Evolutionary conservation across 192 early-diverging fungal species (phyloP).

Genomic region (Umbelopsis ramanniana): DNA sequence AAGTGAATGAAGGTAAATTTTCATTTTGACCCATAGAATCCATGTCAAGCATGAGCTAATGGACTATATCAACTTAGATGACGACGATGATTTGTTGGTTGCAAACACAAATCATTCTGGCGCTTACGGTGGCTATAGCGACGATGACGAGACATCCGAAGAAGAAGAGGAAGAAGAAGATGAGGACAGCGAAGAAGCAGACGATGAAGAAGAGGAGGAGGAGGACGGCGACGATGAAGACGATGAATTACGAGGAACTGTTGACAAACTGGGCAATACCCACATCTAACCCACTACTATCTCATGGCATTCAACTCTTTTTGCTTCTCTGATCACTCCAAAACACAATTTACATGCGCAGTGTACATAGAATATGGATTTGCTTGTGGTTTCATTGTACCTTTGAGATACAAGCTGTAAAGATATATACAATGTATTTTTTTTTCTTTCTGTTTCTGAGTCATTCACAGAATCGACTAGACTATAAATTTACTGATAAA

Average conservation of each 20-base stretch:
- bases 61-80: background rate
- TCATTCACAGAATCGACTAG: background rate
- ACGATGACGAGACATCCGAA: background rate
- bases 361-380: too few relatives aligned
- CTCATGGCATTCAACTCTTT: too few relatives aligned
- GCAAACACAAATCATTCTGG: conserved; percentile 7
- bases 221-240: background rate
- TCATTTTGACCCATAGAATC: too few relatives aligned
- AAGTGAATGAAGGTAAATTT: background rate
- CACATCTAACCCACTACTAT: background rate
- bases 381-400: background rate
- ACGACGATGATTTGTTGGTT: conserved; percentile 10
- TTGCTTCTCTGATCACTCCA: too few relatives aligned
- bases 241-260: background rate
- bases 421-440: conserved; percentile 3
- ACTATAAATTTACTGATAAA: background rate
- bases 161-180: background rate
- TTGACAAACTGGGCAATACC: background rate
- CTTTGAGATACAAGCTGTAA: background rate
- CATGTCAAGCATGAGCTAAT: background rate
- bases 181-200: background rate
- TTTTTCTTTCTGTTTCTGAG: background rate
- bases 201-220: background rate
- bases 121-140: background rate
- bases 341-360: background rate